Conservation (phyloP, 2,329 filamentous ascomycete species). For the Sporothrix sp. region DNA sequence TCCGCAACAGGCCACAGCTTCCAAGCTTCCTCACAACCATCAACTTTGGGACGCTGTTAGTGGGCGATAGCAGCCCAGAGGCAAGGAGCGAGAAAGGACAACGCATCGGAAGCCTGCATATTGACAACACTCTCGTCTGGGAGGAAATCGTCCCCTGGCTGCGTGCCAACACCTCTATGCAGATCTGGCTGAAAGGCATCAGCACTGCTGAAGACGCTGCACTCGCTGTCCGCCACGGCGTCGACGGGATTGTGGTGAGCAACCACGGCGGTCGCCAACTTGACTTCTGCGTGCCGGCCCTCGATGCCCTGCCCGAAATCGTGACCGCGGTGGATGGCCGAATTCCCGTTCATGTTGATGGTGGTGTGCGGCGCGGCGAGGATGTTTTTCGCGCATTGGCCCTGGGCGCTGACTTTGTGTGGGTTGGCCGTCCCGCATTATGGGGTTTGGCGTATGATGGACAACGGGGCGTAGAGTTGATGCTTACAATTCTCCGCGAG, state of each 20-base stretch:
- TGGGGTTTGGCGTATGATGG: conserved; percentile 33
- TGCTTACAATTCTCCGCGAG: conserved; percentile 7
- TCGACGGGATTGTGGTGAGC: conserved; percentile 30
- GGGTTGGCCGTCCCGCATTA: conserved; percentile 36
- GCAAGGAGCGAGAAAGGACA: too few species aligned
- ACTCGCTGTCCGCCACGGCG: conserved; percentile 7
- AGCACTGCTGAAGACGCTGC: conserved; percentile 22
- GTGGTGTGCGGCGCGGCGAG: conserved; percentile 38
- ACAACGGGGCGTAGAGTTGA: conserved; percentile 9
- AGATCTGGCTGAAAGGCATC: conserved; percentile 27
- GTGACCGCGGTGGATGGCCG: conserved; percentile 36
- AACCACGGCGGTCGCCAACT: conserved; percentile 41
- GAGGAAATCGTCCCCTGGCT: conserved; percentile 8
- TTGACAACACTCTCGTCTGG: conserved; percentile 5
- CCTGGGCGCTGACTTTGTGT: conserved; percentile 38
- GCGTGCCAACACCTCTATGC: conserved; percentile 1
- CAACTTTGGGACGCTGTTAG: background rate
- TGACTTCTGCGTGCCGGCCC: conserved; percentile 34
- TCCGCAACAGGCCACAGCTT: conserved; percentile 9
- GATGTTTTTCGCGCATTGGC: conserved; percentile 46
- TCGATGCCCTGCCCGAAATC: conserved; percentile 35
- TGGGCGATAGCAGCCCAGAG: background rate
- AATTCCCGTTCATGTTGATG: conserved; percentile 37
- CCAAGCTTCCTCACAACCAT: background rate
- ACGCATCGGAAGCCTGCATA: background rate